These are phyloP conservation scores for Xylaria sp. DNA, from an alignment of 2,329 filamentous ascomycete genomes.

Conservation along the genomic window DNA sequence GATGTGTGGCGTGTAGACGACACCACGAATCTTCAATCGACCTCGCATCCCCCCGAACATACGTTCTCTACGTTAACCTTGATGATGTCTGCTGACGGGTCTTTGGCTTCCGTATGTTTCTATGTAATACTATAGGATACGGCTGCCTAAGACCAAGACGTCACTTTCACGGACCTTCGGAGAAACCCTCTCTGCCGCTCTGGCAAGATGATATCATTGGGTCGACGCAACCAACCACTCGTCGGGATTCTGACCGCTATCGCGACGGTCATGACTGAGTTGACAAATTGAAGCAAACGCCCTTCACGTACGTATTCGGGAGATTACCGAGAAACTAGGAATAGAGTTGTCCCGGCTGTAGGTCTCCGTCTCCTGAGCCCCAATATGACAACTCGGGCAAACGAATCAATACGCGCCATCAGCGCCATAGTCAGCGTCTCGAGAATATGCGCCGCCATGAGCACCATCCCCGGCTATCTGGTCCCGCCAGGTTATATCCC, in stretches of 20 bases:
- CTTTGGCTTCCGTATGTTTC: too few relatives aligned
- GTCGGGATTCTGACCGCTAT: slow-evolving; percentile 25
- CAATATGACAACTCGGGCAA: slow-evolving; percentile 84
- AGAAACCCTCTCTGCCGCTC: too few relatives aligned
- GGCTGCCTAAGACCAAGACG: too few relatives aligned
- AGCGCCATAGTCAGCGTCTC: slow-evolving; percentile 78
- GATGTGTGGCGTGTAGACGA: too few relatives aligned
- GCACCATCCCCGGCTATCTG: slow-evolving; percentile 81
- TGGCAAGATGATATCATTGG: too few relatives aligned
- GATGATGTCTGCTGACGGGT: too few relatives aligned
- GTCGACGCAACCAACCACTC: background rate
- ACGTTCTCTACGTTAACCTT: too few relatives aligned
- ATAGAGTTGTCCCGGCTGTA: slow-evolving; percentile 78
- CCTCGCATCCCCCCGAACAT: too few relatives aligned
- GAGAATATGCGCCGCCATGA: slow-evolving; percentile 84
- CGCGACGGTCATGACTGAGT: slow-evolving; percentile 67
- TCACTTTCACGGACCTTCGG: too few relatives aligned
- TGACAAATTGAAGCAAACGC: slow-evolving; percentile 84
- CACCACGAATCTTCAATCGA: too few relatives aligned
- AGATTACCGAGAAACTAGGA: slow-evolving; percentile 82
- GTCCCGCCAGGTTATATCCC: slow-evolving; percentile 74
- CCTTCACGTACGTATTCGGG: slow-evolving; percentile 79
- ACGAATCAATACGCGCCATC: slow-evolving; percentile 83
- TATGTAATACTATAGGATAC: too few relatives aligned
- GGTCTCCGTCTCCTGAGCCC: slow-evolving; percentile 78